Base-by-base conservation (phyloP, 2,329 filamentous ascomycete genomes). In the Mycocentrospora acerina region DNA sequence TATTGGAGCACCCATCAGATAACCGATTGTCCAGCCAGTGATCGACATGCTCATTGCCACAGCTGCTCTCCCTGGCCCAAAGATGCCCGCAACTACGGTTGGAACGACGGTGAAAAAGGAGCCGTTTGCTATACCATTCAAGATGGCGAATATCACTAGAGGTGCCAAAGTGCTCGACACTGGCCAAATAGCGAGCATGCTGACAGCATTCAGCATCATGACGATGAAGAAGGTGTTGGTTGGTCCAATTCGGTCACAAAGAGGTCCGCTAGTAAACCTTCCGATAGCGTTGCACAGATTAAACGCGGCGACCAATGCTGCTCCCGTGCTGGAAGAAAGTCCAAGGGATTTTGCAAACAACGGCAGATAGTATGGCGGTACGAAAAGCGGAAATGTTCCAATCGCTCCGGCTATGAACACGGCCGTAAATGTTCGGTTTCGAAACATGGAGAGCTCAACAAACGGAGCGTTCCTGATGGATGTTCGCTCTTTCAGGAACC, bases 101-200 rank as follows among this genome's bases (percentile, higher is more conserved):
- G 57, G 58, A n/a, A 59, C 29, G 3, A 49, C 55, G 2, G 55
- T 58, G 31, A 62, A 61, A 40, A 55, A 59, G 0, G 51, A 47
- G 2, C 59, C 57, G 28, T 61, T 61, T 0, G 59, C 57, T 5
- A 59, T 42, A 19, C 59, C 59, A 17, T 60, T 62, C 10, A 60
- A 26, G 3, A 48, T 42, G 7, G 57, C 51, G 29, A 62, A 61
- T 9, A 51, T 25, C 7, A 53, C 30, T 5, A 62, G 44, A 6
- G 59, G 55, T 2, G 40, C 52, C 8, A 60, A 26, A 0, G 54
- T 46, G 22, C 44, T 46, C 1, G 55, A 56, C 0, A 60, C 51
- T 4, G 59, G 57, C 59, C 57, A 62, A 5, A 62, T 61, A 6
- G 56, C 56, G 13, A 62, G 41, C 57, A 62, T 61, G 26, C 46